Evolutionary conservation across 1,284 basidiomycete genomes (phyloP), one percentile per base, ranked within the genome.

Genomic region (Ustilago loliicola): DNA sequence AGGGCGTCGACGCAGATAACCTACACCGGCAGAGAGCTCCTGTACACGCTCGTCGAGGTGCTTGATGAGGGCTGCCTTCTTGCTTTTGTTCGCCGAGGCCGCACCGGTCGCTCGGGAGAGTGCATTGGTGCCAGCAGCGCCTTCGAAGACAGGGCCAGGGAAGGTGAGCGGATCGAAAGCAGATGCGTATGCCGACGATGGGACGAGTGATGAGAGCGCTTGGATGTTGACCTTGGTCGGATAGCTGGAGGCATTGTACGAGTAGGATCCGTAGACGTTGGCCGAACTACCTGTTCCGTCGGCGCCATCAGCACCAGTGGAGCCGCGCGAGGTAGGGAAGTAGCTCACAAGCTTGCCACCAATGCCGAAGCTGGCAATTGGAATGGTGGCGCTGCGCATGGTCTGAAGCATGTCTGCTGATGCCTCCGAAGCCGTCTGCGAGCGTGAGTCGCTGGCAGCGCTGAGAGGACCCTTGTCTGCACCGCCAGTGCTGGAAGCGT

Each of bases 341-440:
- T 83, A 82, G 56, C 79, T 80, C 36, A 83, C 69, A 1, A 86
- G 72, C 68, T 84, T 75, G 38, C 85, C 84, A 23, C 80, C 84
- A 27, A 84, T 65, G n/a, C 83, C 83, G 36, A 86, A 86, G 54
- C 71, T 69, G 19, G 71, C 82, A 40, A 85, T 42, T 3, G 84
- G 83, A 25, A 86, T 80, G 5, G 65, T 72, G 25, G 77, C 77
- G n/a, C 60, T 54, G 19, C 72, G 65, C 36, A 79, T 77, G 17
- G 84, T 78, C 53, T 83, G 75, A 34, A 79, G 62, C 47, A 78
- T 75, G 52, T 85, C 83, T 32, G 63, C 32, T 8, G 59, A 54
- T 40, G 66, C 55, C 45, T 65, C 66, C 15, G 62, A 65, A 34
- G 71, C 50, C 48, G 70, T 25, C 36, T 58, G 59, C 9, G 68